Percentiles rank a stretch among this genome's conserved stretches.
phyloP scores from a whole-genome alignment of 805 yeast species.

The Barnettozyma californica region DNA sequence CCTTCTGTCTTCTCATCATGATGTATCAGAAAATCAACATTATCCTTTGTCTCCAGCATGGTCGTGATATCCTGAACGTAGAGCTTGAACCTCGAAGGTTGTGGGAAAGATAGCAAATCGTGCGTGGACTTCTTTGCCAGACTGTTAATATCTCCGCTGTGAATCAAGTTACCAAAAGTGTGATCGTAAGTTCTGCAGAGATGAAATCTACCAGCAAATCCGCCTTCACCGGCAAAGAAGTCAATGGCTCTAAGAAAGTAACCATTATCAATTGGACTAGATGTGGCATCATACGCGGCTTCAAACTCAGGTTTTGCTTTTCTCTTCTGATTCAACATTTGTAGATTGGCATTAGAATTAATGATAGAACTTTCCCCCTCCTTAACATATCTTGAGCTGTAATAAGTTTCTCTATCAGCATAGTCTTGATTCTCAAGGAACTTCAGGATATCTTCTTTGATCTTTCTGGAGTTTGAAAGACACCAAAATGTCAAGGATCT shows the following conservation, averaged over 20 bases:
- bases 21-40: neutral
- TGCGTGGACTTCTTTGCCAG: conserved; percentile 7
- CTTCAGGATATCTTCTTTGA: conserved; percentile 12
- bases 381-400: conserved; percentile 21
- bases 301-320: conserved; percentile 3
- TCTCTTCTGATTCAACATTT: conserved; percentile 4
- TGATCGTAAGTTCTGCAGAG: conserved; percentile 20
- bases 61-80: conserved; percentile 24
- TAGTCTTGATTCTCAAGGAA: neutral
- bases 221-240: conserved; percentile 26
- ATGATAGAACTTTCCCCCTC: conserved; percentile 20
- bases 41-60: conserved; percentile 6
- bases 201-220: conserved; percentile 22
- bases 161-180: conserved; percentile 14
- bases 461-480: conserved; percentile 13
- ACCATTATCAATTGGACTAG: conserved; percentile 17
- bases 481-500: conserved; percentile 23
- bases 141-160: conserved; percentile 10
- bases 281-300: conserved; percentile 16
- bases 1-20: neutral
- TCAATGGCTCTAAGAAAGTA: conserved; percentile 21
- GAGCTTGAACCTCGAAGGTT: conserved; percentile 24
- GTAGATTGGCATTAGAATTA: conserved; percentile 12
- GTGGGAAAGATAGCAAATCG: conserved; percentile 10
- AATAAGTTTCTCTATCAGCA: conserved; percentile 23